Conservation (phyloP, 164 flowering plant genomes). For the Magnolia kwangsiensis region DNA sequence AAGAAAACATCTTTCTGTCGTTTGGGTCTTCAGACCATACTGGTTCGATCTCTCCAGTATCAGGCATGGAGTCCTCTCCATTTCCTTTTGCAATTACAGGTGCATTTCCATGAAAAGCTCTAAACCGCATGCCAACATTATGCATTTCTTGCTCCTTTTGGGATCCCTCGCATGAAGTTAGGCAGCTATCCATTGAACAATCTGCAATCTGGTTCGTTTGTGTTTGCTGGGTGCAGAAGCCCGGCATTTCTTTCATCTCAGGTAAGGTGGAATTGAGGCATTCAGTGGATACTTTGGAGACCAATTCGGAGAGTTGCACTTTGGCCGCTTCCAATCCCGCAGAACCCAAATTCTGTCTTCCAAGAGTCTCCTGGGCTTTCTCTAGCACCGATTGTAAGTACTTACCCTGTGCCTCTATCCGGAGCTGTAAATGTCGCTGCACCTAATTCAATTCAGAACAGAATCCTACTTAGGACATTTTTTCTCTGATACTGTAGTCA, state of each 20-base stretch:
- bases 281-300: conserved; percentile 65
- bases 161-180: conserved; percentile 67
- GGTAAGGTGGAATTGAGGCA: conserved; percentile 56
- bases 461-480: conserved; percentile 3
- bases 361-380: conserved; percentile 90
- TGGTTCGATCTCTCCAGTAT: conserved; percentile 25
- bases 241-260: conserved; percentile 45
- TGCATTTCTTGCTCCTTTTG: conserved; percentile 54
- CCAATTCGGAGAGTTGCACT: conserved; percentile 74
- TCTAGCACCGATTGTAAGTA: conserved; percentile 82
- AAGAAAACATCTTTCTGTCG: conserved; percentile 30
- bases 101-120: conserved; percentile 27
- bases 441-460: conserved; percentile 45
- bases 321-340: conserved; percentile 71
- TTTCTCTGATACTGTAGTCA: background rate
- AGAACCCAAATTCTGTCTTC: conserved; percentile 62
- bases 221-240: conserved; percentile 46
- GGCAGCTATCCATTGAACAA: conserved; percentile 73
- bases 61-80: conserved; percentile 25
- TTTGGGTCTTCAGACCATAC: conserved; percentile 35
- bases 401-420: conserved; percentile 91
- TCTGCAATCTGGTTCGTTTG: conserved; percentile 49
- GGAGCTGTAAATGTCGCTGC: conserved; percentile 79
- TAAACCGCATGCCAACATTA: conserved; percentile 34
- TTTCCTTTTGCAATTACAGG: conserved; percentile 28